Base-by-base conservation (phyloP, 306 rosid species). In the Acmispon strigosus region DNA sequence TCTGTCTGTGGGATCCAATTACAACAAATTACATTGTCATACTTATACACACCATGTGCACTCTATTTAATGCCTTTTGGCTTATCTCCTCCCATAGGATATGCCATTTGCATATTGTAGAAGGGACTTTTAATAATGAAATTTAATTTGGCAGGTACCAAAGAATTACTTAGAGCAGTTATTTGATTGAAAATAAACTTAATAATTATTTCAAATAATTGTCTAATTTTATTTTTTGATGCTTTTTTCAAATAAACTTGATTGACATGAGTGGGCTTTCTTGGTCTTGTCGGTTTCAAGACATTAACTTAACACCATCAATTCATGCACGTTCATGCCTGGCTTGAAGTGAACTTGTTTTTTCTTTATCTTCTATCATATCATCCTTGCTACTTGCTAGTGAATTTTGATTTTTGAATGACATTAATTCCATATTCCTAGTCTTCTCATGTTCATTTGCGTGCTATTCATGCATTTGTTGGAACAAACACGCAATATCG, bases 21-120 rank as follows among this genome's bases (percentile, higher is more conserved):
- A 59, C 24, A 71, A 78, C 69, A 34, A 70, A 54, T 47, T 47
- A 44, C 66, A 36, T 63, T 55, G 50, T 62, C 68, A 55, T 15
- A 67, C 62, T 56, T 42, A 57, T 47, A 47, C 79, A 75, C 4
- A 11, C 72, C 84, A 74, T 62, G 84, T 80, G 80, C 82, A 48
- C 50, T 24, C 22, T 61, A 68, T 79, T 79, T 45, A 79, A 61
- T 79, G 73, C 62, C 11, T 18, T 69, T 50, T 41, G 68, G 12
- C 55, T 66, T 19, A 43, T 52, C 71, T 50, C 57, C 45, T 39
- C 11, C 24, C 20, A 42, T 61, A 5, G 16, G 49, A 48, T 47
- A 61, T 10, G 27, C 39, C 70, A 50, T 62, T 51, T 73, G 47
- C 71, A 36, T 72, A 34, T 45, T 36, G 36, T 70, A 20, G 55